Evolutionary conservation across 345 rosid species (phyloP).

Genomic region (Melaleuca quinquenervia): DNA sequence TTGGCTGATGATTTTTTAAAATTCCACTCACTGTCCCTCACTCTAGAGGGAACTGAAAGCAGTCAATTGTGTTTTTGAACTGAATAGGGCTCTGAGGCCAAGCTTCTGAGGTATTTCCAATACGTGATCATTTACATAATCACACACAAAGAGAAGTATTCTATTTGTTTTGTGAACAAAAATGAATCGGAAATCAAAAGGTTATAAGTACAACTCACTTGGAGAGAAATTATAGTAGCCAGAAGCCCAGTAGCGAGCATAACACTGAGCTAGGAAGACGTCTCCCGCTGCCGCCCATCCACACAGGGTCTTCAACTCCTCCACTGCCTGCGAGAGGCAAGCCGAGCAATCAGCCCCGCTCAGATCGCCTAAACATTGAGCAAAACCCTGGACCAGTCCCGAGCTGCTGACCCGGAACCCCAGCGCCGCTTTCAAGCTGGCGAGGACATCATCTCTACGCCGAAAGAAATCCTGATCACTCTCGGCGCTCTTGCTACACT

Average conservation of each 20-base stretch:
- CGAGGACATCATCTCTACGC: slow-evolving; percentile 70
- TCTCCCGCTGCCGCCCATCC: slow-evolving; percentile 85
- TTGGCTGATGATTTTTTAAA: not conserved
- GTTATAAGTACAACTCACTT: slow-evolving; percentile 19
- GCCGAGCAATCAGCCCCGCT: slow-evolving; percentile 45
- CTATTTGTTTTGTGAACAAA: not conserved
- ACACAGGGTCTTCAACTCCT: slow-evolving; percentile 48
- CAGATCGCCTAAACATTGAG: slow-evolving; percentile 85
- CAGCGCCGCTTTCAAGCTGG: slow-evolving; percentile 41
- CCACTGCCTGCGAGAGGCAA: slow-evolving; percentile 56
- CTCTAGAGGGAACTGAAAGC: not conserved
- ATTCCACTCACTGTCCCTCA: not conserved
- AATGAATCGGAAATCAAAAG: not conserved
- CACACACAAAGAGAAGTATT: not conserved
- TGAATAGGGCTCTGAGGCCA: not conserved
- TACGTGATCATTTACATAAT: not conserved
- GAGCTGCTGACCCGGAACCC: slow-evolving; percentile 74
- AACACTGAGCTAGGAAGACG: slow-evolving; percentile 75
- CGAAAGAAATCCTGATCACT: slow-evolving; percentile 50
- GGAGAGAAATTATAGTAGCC: slow-evolving; percentile 60
- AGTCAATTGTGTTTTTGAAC: not conserved
- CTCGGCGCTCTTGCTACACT: slow-evolving; percentile 51
- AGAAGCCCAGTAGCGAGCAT: slow-evolving; percentile 80
- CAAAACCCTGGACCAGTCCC: slow-evolving; percentile 72
- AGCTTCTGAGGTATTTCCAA: not conserved